A percentile compares a stretch with the other conserved stretches of the same genome.
Evolutionary conservation across 2,329 filamentous ascomycete species (phyloP).

Genomic region (Penicillium sp.): DNA sequence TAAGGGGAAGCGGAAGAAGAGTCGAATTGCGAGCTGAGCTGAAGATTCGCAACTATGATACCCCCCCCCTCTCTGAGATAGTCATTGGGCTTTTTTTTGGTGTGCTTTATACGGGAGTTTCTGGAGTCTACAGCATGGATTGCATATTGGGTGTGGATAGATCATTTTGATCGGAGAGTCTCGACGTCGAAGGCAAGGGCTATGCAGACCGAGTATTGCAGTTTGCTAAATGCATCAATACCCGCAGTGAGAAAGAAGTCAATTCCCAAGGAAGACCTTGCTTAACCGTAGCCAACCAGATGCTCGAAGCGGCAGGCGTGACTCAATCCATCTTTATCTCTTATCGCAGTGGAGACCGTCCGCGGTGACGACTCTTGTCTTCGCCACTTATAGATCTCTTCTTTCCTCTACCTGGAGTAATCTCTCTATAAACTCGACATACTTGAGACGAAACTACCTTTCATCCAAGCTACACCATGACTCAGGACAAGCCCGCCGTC

Average conservation of each 20-base stretch:
- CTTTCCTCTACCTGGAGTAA: background rate
- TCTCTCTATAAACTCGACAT: background rate
- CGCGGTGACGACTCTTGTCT: background rate
- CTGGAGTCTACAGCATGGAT: background rate
- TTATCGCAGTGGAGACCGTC: background rate
- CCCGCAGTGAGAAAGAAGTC: background rate
- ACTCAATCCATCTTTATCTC: background rate
- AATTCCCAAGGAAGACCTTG: background rate
- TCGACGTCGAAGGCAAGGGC: too few species aligned
- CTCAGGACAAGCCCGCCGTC: slow-evolving; percentile 53
- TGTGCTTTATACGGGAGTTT: background rate
- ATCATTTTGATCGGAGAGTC: background rate
- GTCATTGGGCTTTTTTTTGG: slow-evolving; percentile 8
- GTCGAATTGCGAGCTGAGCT: slow-evolving; percentile 29
- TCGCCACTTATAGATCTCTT: background rate
- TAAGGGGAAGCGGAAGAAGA: slow-evolving; percentile 39
- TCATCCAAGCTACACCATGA: slow-evolving; percentile 11
- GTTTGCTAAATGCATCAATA: too few species aligned
- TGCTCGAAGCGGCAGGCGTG: background rate
- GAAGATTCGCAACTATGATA: slow-evolving; percentile 19
- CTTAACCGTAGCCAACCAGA: background rate
- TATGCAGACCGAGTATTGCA: background rate
- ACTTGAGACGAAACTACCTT: background rate
- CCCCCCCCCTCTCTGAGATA: slow-evolving; percentile 18
- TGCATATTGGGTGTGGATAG: background rate